Evolutionary conservation across 768 basidiomycete genomes (phyloP).

Genomic region (Xerocomellus chrysenteron): DNA sequence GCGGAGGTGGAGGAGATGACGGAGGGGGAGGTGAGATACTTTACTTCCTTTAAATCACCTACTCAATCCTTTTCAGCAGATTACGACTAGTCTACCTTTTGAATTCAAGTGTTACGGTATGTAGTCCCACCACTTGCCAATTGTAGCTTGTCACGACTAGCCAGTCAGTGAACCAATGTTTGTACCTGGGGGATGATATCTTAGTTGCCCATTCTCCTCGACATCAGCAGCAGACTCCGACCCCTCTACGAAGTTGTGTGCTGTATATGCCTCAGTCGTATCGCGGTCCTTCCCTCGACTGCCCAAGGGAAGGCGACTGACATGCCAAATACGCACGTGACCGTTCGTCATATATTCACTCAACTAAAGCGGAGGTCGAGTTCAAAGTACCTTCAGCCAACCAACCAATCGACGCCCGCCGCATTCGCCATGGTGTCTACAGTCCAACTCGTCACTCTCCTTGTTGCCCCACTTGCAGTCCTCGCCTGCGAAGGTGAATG

Average conservation of each 20-base stretch:
- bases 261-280: background rate
- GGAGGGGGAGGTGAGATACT: conserved; percentile 52
- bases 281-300: background rate
- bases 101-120: background rate
- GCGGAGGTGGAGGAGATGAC: conserved; percentile 62
- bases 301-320: too few species aligned
- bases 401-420: conserved; percentile 8
- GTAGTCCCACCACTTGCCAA: background rate
- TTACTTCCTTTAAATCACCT: background rate
- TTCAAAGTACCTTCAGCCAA: conserved; percentile 2
- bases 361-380: background rate
- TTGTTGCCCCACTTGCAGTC: conserved; percentile 38
- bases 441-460: conserved; percentile 22
- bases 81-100: conserved; percentile 24
- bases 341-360: background rate
- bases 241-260: background rate
- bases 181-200: background rate
- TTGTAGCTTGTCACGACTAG: background rate
- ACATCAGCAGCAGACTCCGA: background rate
- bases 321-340: conserved; percentile 24
- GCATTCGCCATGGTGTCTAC: conserved; percentile 19
- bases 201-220: background rate
- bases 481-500: conserved; percentile 71
- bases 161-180: background rate
- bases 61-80: conserved; percentile 12